Evolutionary conservation across 345 rosid genomes (phyloP).

Genomic region (Arabidopsis suecica): DNA sequence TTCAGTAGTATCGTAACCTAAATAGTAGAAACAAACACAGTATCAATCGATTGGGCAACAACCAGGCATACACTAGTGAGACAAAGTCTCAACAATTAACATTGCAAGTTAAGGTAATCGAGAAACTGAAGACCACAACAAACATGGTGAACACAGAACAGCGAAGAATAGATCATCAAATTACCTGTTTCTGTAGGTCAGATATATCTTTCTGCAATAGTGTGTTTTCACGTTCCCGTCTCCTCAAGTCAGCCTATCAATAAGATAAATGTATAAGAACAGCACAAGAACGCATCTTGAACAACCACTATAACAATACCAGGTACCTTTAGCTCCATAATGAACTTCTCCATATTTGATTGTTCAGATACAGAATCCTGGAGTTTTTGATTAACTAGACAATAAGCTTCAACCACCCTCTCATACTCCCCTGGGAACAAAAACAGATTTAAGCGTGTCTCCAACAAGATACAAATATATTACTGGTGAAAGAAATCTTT

Average conservation of each 20-base stretch:
- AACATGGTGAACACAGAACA: constrained; percentile 23
- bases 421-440: constrained; percentile 82
- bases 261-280: constrained; percentile 29
- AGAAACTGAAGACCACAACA: constrained; percentile 32
- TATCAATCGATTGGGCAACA: constrained; percentile 33
- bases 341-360: constrained; percentile 70
- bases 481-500: neutral
- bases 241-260: constrained; percentile 76
- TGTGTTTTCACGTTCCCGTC: constrained; percentile 72
- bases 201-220: constrained; percentile 77
- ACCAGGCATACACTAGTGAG: constrained; percentile 19
- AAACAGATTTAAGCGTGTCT: constrained; percentile 34
- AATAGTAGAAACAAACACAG: constrained; percentile 33
- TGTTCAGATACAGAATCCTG: constrained; percentile 74
- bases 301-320: neutral
- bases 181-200: constrained; percentile 89
- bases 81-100: constrained; percentile 15
- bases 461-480: constrained; percentile 9
- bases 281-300: constrained; percentile 20
- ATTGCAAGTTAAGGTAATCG: constrained; percentile 28
- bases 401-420: constrained; percentile 81
- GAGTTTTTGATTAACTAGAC: constrained; percentile 72
- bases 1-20: constrained; percentile 92
- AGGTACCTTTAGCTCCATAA: constrained; percentile 76
- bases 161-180: constrained; percentile 18